Percentiles rank a stretch among this genome's conserved stretches.
phyloP scores from a whole-genome alignment of 306 rosid genomes.

The Castanopsis chinensis region DNA sequence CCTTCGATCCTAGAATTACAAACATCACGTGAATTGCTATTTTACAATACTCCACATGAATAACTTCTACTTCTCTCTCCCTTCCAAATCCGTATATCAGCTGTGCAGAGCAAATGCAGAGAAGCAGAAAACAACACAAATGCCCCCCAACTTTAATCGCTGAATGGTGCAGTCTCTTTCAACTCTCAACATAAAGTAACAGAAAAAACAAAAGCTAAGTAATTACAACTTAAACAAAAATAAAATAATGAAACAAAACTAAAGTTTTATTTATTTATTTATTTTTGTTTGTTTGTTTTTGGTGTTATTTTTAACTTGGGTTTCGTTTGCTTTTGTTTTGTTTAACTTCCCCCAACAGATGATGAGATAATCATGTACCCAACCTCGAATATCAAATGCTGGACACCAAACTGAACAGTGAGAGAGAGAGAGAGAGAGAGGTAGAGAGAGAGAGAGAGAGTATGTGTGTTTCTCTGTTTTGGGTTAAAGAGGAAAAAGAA shows the following conservation, averaged over 20 bases:
- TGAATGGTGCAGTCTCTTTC: slow-evolving; percentile 60
- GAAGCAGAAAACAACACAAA: slow-evolving; percentile 18
- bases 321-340: slow-evolving; percentile 62
- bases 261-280: neutral
- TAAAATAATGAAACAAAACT: neutral
- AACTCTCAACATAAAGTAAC: slow-evolving; percentile 36
- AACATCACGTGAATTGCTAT: no score
- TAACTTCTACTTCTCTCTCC: slow-evolving; percentile 21
- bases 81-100: slow-evolving; percentile 44
- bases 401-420: slow-evolving; percentile 43
- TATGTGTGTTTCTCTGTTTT: neutral
- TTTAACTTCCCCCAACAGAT: slow-evolving; percentile 60
- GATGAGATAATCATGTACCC: slow-evolving; percentile 88
- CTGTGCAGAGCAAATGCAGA: slow-evolving; percentile 19
- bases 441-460: slow-evolving; percentile 29
- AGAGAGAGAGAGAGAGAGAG: slow-evolving; percentile 29
- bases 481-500: neutral
- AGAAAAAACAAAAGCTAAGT: slow-evolving; percentile 2
- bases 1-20: no score
- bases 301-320: slow-evolving; percentile 23
- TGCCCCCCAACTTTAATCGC: slow-evolving; percentile 40
- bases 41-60: neutral
- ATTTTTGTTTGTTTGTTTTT: neutral
- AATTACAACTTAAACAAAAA: neutral
- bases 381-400: slow-evolving; percentile 54